Base-by-base conservation (phyloP, 176 grass and related monocot species). In the Miscanthus lutarioriparius region DNA sequence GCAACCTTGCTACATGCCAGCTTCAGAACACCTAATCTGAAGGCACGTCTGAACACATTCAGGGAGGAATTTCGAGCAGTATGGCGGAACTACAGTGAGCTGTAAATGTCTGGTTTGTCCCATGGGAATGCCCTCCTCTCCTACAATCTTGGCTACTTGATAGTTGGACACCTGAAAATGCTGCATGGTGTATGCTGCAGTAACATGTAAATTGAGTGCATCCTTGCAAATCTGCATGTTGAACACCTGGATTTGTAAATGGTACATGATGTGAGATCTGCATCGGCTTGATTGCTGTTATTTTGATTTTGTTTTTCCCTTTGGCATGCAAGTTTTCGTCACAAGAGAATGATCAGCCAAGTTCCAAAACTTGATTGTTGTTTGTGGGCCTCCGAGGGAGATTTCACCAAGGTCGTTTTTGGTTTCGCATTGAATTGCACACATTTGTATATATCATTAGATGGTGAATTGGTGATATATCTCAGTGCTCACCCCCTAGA, bases 31-130 rank as follows among this genome's bases (percentile, higher is more conserved):
- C 90, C 90, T 53, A 92, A 95, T 90, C 54, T 92, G 70, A 95
- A 95, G 90, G 90, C 90, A 76, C 85, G 90, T 9, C 48, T 95
- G 49, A 95, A 95, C 83, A 89, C 85, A 68, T 95, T 92, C 69
- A 88, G 90, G 49, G 90, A 92, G 74, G 90, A 95, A 79, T 95
- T 89, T 40, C 80, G 88, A 78, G 90, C 90, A 75, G 93, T 87
- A 17, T 95, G 90, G 93, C 83, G 90, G 76, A 92, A 92, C 89
- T 95, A 91, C 3, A 92, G 90, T 9, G 83, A 91, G 76, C 64
- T 92, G 32, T 92, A 83, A 90, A 81, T 1, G 15, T n/a, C 12
- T 38, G 39, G 20, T 19, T 71, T 79, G 48, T 66, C 28, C 77
- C 44, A 30, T 43, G 66, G 79, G 58, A 81, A 77, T 73, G 16